Conservation (phyloP, 768 basidiomycete species). For the Pleurotus tuoliensis region DNA sequence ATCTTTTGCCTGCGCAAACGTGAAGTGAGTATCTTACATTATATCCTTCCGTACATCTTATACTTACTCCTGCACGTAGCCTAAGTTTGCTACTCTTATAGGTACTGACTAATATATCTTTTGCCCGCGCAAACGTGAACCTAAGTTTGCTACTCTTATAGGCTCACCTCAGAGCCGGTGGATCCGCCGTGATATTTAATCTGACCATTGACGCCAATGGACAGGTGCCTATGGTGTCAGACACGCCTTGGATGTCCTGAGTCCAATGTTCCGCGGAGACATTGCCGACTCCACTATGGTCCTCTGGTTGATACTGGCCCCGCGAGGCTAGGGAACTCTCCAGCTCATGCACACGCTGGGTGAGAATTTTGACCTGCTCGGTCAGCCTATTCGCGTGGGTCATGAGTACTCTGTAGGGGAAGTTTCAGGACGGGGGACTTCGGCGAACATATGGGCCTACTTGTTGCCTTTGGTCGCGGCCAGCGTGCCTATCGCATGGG, state of each 20-base stretch:
- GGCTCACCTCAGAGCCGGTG: constrained; percentile 43
- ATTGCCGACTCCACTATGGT: background rate
- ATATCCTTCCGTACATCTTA: too few species aligned
- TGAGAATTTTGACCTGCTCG: constrained; percentile 42
- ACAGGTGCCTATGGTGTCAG: constrained; percentile 44
- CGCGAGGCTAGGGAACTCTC: constrained; percentile 31
- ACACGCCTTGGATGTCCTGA: constrained; percentile 24
- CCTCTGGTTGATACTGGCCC: background rate
- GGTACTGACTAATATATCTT: background rate
- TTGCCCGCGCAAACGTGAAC: constrained; percentile 1
- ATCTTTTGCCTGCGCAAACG: background rate
- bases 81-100: background rate
- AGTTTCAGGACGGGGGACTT: background rate
- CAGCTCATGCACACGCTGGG: constrained; percentile 39
- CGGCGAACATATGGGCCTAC: constrained; percentile 22
- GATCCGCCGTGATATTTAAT: constrained; percentile 47
- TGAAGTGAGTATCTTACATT: too few species aligned
- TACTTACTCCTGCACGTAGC: too few species aligned
- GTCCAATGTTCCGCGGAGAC: background rate
- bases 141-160: constrained; percentile 9
- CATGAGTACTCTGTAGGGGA: constrained; percentile 40
- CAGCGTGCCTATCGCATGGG: constrained; percentile 32
- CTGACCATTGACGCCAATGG: constrained; percentile 46
- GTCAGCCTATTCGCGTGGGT: constrained; percentile 43
- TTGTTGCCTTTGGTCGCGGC: constrained; percentile 56